Percentiles rank a stretch among this genome's conserved stretches.
These are phyloP conservation scores for Aspergillus leporis DNA, from an alignment of 495 filamentous ascomycete genomes.

Conservation along the genomic window DNA sequence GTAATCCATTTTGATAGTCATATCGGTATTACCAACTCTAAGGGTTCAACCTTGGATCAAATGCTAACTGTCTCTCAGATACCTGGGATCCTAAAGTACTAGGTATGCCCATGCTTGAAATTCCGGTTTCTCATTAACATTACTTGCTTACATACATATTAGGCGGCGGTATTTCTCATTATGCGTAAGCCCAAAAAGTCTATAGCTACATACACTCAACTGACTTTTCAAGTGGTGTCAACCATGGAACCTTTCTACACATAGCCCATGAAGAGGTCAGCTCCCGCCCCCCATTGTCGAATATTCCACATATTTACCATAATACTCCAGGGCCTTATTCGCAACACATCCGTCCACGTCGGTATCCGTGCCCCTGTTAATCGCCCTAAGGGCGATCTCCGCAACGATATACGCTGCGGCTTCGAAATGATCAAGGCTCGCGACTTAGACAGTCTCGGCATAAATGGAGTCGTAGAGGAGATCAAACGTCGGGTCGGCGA, in stretches of 20 bases:
- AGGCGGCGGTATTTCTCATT: slow-evolving; percentile 48
- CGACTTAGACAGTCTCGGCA: slow-evolving; percentile 51
- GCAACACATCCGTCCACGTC: slow-evolving; percentile 49
- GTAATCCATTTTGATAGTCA: slow-evolving; percentile 58
- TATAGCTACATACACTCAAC: background rate
- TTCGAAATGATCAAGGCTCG: slow-evolving; percentile 51
- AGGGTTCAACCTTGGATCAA: background rate
- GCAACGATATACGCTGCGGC: slow-evolving; percentile 50
- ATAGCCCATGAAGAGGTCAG: slow-evolving; percentile 52
- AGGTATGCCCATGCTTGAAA: slow-evolving; percentile 21
- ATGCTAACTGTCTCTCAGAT: slow-evolving; percentile 24
- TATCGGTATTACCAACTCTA: slow-evolving; percentile 26
- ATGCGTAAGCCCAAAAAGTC: slow-evolving; percentile 37
- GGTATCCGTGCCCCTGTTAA: slow-evolving; percentile 50
- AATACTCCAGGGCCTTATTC: slow-evolving; percentile 37
- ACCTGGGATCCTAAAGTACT: slow-evolving; percentile 52
- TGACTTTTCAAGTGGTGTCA: slow-evolving; percentile 39
- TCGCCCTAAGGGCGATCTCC: slow-evolving; percentile 43
- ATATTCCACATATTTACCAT: background rate
- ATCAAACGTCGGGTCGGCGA: slow-evolving; percentile 46
- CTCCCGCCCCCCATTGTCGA: no score
- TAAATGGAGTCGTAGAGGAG: slow-evolving; percentile 37
- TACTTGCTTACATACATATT: background rate
- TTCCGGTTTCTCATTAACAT: background rate
- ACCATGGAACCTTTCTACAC: slow-evolving; percentile 55